Conservation (phyloP, 345 rosid species). For the Ceriops zippeliana region DNA sequence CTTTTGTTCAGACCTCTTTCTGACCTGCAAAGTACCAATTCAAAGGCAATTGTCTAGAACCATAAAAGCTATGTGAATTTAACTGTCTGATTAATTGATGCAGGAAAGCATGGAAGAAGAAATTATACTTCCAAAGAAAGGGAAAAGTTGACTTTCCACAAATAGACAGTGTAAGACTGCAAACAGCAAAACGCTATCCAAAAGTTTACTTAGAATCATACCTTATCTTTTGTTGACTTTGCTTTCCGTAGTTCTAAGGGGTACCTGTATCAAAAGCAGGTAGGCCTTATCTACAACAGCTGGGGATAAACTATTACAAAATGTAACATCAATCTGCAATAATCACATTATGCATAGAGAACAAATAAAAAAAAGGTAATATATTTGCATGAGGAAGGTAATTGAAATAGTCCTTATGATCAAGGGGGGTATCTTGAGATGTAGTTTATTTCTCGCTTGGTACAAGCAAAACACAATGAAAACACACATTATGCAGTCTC, state of each 20-base stretch:
- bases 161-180: neutral
- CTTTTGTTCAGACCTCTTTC: conserved; percentile 47
- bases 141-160: neutral
- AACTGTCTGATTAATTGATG: neutral
- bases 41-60: conserved; percentile 6
- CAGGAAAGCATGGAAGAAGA: neutral
- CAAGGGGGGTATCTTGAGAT: no score
- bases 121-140: neutral
- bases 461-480: no score
- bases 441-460: no score
- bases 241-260: conserved; percentile 92
- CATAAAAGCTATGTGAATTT: neutral
- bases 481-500: neutral
- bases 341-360: neutral
- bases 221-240: conserved; percentile 87
- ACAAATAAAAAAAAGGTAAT: neutral
- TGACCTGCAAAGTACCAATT: conserved; percentile 46
- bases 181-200: conserved; percentile 1
- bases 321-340: neutral
- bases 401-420: no score
- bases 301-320: neutral
- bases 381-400: no score
- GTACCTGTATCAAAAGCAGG: conserved; percentile 51
- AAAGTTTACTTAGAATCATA: conserved; percentile 22
- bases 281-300: neutral